Base-by-base conservation (phyloP, 2,329 filamentous ascomycete genomes). In the Cladosporium oxysporum region DNA sequence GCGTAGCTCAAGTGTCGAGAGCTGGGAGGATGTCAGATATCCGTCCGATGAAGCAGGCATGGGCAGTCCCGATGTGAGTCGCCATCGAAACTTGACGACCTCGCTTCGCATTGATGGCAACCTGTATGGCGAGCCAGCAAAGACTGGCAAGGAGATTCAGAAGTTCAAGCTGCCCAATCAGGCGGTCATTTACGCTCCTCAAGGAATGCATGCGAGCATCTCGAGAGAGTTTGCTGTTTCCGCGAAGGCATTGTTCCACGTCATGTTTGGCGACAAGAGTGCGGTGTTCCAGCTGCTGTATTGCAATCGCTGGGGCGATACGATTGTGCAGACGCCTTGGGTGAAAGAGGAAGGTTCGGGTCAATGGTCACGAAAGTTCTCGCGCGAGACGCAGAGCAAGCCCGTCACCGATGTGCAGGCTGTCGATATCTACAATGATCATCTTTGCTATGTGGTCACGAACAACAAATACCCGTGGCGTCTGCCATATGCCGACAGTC, bases 241-340 rank as follows among this genome's bases (percentile, higher is more conserved):
- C 69, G 90, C 95, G 57, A 98, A 99, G 78, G 92, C 92, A 0
- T 88, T 97, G 66, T 99, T 98, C 77, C 94, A 98, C 75, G 91
- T 98, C 18, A 85, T 99, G 61, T 99, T 98, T 78, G 95, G 95
- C 44, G 95, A 99, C 78, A 96, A 94, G 80, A 96, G 92, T 76
- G 92, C 93, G 37, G 89, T 98, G 47, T 99, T 97, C 79, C 92
- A 95, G 72, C 88, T 94, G 73, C 83, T 98, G 33, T 94, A 97
- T 76, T 90, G 92, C 75, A 92, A 96, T 76, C 86, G 91, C 61
- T 86, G 89, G 72, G 92, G 91, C 16, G 87, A 89, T 76, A 79
- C 89, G 68, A 93, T 97, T 68, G 88, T 90, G 2, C 93, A 97
- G 78, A 91, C 91, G 0, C 92, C 94, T 0, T 99, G 95, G 95